Base-by-base conservation (phyloP, 768 basidiomycete genomes). In the Boletus tylopilopsis region DNA sequence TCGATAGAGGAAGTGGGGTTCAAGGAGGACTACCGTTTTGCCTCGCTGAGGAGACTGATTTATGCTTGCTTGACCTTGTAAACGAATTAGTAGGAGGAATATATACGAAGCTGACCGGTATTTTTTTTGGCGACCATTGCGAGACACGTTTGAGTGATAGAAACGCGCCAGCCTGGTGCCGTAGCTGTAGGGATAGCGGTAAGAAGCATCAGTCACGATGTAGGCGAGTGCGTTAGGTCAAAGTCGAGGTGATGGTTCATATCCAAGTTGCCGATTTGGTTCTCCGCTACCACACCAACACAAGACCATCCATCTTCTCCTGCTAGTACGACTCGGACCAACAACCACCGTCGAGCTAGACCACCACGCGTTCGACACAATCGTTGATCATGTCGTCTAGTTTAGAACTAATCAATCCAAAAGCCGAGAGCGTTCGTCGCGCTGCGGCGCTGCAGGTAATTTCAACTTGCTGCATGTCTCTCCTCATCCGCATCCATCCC, bases 391-490 rank as follows among this genome's bases (percentile, higher is more conserved):
- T 83, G 82, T 74, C 79, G 42, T 85, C 86, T 30, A 87, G 85
- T 65, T 87, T 96, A 68, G 92, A 96, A 74, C 87, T 94, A 61
- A 90, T 97, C 71, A 97, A 97, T 64, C 94, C 94, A 34, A 91
- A 94, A 70, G 94, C 94, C 34, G 94, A 96, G 78, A 92, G 89
- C 67, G 84, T 97, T 34, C 75, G 90, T 59, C 78, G 94, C 58
- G 86, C 90, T 19, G 90, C 90, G 49, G 94, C 94, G 39, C 79
- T 96, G 41, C 93, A 94, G 85, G 94, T 90, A 67, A 54, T 56
- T 55, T 55, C 55, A 60, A 50, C 48, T 50, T 39, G 22, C 50
- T 45, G 36, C 49, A 39, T 51, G 51, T 57, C 36, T 47, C 55
- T 53, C 60, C 48, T 59, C 50, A 44, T 51, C 51, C 54, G 39